These are phyloP conservation scores for Pythium pectinolyticum DNA, from an alignment of 352 stramenopile genomes.

Conservation along the genomic window DNA sequence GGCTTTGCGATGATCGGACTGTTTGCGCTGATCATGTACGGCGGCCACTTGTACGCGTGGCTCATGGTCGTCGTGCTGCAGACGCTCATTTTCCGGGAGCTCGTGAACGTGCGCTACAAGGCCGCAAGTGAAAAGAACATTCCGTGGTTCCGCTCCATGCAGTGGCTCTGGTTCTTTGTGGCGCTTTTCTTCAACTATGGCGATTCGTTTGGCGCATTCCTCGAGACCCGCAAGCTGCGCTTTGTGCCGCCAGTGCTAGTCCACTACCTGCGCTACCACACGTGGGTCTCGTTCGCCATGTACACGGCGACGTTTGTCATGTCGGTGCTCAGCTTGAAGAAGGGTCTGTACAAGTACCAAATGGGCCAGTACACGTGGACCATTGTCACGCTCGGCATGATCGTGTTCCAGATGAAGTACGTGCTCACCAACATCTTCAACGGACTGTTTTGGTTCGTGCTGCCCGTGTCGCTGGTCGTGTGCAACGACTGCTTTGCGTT, in stretches of 20 bases:
- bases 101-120: conserved; percentile 98
- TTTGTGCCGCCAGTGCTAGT: conserved; percentile 74
- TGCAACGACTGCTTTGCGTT: conserved; percentile 97
- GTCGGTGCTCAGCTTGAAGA: conserved; percentile 94
- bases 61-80: conserved; percentile 85
- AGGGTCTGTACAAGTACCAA: conserved; percentile 95
- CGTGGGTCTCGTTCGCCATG: conserved; percentile 91
- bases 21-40: conserved; percentile 76
- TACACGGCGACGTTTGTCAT: conserved; percentile 96
- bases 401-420: conserved; percentile 97
- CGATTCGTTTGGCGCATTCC: conserved; percentile 83
- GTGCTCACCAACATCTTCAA: conserved; percentile 97
- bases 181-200: conserved; percentile 97
- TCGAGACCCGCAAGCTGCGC: conserved; percentile 84
- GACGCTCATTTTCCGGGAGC: conserved; percentile 94
- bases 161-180: conserved; percentile 98
- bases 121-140: conserved; percentile 94
- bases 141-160: conserved; percentile 96
- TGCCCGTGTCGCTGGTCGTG: conserved; percentile 93
- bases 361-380: conserved; percentile 96
- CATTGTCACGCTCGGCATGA: conserved; percentile 93
- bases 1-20: conserved; percentile 74
- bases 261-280: conserved; percentile 90
- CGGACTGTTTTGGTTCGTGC: conserved; percentile 94
- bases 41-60: conserved; percentile 81